A percentile compares a stretch with the other conserved stretches of the same genome.
phyloP scores from a whole-genome alignment of 1,139 yeast species.

The Scheffersomyces lignicola region DNA sequence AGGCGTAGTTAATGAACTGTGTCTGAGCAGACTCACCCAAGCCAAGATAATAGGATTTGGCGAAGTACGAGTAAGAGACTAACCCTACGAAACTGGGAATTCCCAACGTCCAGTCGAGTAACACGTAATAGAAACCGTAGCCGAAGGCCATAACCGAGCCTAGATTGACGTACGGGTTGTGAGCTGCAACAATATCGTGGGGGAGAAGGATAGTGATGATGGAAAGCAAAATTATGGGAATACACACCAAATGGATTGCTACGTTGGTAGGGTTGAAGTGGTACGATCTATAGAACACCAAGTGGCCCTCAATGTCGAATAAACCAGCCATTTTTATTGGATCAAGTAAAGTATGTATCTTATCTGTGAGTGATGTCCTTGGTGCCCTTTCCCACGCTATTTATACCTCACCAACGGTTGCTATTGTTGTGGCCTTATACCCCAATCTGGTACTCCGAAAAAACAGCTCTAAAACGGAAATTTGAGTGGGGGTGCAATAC shows the following conservation, averaged over 20 bases:
- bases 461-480: too few relatives aligned
- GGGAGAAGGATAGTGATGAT: conserved; percentile 43
- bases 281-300: conserved; percentile 81
- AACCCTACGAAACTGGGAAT: conserved; percentile 37
- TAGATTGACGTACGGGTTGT: conserved; percentile 38
- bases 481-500: too few relatives aligned
- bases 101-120: conserved; percentile 46
- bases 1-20: conserved; percentile 29
- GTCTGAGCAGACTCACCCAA: conserved; percentile 15
- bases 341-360: too few relatives aligned
- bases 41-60: conserved; percentile 21
- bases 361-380: too few relatives aligned
- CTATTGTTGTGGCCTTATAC: too few relatives aligned
- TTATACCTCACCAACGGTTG: too few relatives aligned
- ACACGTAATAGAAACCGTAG: conserved; percentile 43
- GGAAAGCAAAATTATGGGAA: conserved; percentile 71
- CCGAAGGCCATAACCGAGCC: conserved; percentile 33
- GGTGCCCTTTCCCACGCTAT: too few relatives aligned
- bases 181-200: conserved; percentile 14
- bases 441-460: too few relatives aligned
- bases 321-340: conserved; percentile 23
- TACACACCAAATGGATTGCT: conserved; percentile 71
- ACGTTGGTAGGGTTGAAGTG: conserved; percentile 74
- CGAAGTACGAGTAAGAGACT: conserved; percentile 42
- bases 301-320: conserved; percentile 62